Evolutionary conservation across 768 basidiomycete species (phyloP).

Genomic region (Amanita pseudoporphyria): DNA sequence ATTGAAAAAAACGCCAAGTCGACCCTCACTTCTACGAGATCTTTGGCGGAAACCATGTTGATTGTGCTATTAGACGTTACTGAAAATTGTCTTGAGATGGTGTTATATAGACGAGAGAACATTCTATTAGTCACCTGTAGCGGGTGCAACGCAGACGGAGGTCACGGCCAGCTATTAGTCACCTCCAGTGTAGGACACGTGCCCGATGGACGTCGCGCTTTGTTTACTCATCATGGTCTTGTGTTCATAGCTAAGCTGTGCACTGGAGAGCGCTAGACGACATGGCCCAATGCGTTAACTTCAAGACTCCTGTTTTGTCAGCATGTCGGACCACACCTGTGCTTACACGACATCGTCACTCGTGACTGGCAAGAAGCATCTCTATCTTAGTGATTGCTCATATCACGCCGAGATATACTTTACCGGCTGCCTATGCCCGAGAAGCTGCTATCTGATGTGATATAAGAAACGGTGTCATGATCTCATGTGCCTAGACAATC

Average conservation of each 20-base stretch:
- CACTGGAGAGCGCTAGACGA: too few relatives aligned
- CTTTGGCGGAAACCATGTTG: slow-evolving; percentile 25
- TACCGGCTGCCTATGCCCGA: neutral
- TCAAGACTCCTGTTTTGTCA: neutral
- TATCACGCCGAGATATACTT: neutral
- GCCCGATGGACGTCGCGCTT: too few relatives aligned
- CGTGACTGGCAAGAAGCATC: neutral
- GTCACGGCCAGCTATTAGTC: too few relatives aligned
- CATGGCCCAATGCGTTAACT: too few relatives aligned
- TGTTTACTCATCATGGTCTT: too few relatives aligned
- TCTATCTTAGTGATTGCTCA: neutral
- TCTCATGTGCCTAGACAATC: neutral
- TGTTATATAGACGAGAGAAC: slow-evolving; percentile 6
- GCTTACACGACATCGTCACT: neutral
- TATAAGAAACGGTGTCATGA: neutral
- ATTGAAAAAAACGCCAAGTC: neutral
- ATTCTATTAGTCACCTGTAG: too few relatives aligned
- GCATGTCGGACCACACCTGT: neutral
- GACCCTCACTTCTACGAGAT: slow-evolving; percentile 34
- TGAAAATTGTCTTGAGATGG: slow-evolving; percentile 13
- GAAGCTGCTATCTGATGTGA: neutral
- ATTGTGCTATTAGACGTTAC: slow-evolving; percentile 20
- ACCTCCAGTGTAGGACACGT: too few relatives aligned
- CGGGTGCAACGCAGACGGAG: too few relatives aligned
- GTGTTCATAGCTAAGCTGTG: too few relatives aligned